A percentile compares a stretch with the other conserved stretches of the same genome.
These are phyloP conservation scores for Geotrichum citri-aurantii DNA, from an alignment of 1,139 yeast species.

Conservation along the genomic window DNA sequence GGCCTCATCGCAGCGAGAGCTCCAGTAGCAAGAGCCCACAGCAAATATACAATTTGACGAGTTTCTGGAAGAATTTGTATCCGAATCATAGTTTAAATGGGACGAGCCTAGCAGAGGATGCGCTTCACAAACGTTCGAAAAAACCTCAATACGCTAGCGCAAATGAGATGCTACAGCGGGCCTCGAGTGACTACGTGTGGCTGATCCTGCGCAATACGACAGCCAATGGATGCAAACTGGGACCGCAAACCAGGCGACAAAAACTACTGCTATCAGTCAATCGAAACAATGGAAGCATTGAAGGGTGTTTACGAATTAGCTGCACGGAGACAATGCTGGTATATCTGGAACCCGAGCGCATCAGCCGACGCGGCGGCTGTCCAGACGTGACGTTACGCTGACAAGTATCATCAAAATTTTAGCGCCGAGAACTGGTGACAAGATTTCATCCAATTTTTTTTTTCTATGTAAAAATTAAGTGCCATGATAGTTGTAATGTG, in stretches of 20 bases:
- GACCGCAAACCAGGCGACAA: background rate
- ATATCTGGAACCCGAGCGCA: slow-evolving; percentile 1
- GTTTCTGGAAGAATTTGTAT: slow-evolving; percentile 10
- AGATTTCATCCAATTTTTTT: background rate
- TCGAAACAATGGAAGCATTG: slow-evolving; percentile 7
- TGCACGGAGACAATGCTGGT: slow-evolving; percentile 1
- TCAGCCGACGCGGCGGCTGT: slow-evolving; percentile 6
- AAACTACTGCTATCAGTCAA: slow-evolving; percentile 12
- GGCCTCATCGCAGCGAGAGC: background rate
- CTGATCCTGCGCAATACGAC: slow-evolving; percentile 2
- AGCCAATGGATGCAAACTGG: background rate
- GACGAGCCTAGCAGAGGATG: background rate
- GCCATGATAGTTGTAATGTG: background rate
- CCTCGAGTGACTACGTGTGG: slow-evolving; percentile 12
- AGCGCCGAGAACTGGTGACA: background rate
- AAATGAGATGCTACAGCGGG: slow-evolving; percentile 5
- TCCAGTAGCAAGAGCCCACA: background rate
- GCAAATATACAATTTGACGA: slow-evolving; percentile 1
- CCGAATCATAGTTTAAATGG: slow-evolving; percentile 14
- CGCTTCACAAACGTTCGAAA: background rate
- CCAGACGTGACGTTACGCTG: slow-evolving; percentile 8
- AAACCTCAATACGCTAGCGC: slow-evolving; percentile 5
- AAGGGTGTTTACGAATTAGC: slow-evolving; percentile 9
- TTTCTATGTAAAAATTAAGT: background rate
- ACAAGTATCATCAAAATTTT: background rate